Percentiles rank a stretch among this genome's conserved stretches.
Evolutionary conservation across 2,329 filamentous ascomycete species (phyloP).

Genomic region (Pyrenochaeta sp.): DNA sequence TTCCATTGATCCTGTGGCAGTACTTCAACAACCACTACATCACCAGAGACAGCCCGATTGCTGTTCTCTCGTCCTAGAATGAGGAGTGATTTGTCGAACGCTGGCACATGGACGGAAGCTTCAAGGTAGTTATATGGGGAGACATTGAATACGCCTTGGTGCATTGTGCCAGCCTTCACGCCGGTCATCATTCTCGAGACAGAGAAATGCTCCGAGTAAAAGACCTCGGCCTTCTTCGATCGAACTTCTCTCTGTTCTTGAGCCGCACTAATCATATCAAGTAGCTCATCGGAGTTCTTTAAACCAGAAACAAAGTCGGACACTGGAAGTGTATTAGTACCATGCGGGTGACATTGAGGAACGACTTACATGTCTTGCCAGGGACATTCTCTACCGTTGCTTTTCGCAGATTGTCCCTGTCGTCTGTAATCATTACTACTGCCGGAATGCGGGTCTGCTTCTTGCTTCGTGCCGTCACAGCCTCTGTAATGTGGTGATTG

Average conservation of each 20-base stretch:
- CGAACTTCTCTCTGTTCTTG: conserved; percentile 72
- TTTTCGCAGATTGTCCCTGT: conserved; percentile 85
- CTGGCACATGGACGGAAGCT: conserved; percentile 86
- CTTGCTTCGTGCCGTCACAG: conserved; percentile 62
- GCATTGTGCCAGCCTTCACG: conserved; percentile 84
- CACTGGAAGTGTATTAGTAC: conserved; percentile 39
- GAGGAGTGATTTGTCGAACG: conserved; percentile 88
- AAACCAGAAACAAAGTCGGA: conserved; percentile 82
- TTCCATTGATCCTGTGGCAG: conserved; percentile 97
- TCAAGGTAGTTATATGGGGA: conserved; percentile 98
- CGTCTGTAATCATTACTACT: conserved; percentile 93
- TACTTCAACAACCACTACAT: conserved; percentile 91
- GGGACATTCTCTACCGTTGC: conserved; percentile 78
- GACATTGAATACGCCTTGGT: conserved; percentile 95
- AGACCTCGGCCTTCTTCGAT: conserved; percentile 72
- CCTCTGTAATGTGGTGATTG: conserved; percentile 76
- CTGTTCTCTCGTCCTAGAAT: conserved; percentile 94
- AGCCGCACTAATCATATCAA: conserved; percentile 91
- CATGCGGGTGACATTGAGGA: neutral
- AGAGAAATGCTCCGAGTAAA: conserved; percentile 90
- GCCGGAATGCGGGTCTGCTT: conserved; percentile 69
- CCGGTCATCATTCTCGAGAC: conserved; percentile 95
- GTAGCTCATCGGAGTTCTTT: conserved; percentile 81
- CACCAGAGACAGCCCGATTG: conserved; percentile 90
- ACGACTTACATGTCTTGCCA: conserved; percentile 63